Percentiles rank a stretch among this genome's conserved stretches.
Evolutionary conservation across 345 rosid species (phyloP).

Genomic region (Cardamine occulta): DNA sequence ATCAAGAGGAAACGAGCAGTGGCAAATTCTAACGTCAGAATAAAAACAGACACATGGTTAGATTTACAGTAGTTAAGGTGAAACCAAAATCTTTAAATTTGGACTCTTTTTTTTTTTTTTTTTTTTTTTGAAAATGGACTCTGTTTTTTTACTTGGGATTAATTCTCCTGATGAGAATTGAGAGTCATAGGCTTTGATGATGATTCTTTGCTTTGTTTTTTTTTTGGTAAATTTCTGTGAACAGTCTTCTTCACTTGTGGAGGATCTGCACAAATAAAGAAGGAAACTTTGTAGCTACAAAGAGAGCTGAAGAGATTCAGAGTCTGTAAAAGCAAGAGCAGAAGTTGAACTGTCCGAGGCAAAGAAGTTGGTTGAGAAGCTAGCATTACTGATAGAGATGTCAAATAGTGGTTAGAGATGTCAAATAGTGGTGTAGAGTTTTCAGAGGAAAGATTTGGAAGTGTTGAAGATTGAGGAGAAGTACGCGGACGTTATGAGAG

Average conservation of each 20-base stretch:
- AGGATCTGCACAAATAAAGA: conserved; percentile 52
- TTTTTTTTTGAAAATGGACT: no score
- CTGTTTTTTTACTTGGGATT: no score
- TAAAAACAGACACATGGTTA: neutral
- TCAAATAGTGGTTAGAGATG: conserved; percentile 46
- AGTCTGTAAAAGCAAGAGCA: conserved; percentile 48
- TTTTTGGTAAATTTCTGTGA: conserved; percentile 19
- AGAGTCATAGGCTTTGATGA: neutral
- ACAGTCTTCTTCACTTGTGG: conserved; percentile 53
- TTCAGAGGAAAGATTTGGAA: conserved; percentile 39
- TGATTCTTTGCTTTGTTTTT: neutral
- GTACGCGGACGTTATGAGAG: conserved; percentile 56
- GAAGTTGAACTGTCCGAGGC: conserved; percentile 56
- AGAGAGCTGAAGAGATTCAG: conserved; percentile 54
- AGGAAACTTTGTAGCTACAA: conserved; percentile 46
- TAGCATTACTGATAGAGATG: conserved; percentile 50
- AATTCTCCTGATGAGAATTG: neutral
- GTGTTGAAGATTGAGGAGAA: conserved; percentile 32
- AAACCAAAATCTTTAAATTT: neutral
- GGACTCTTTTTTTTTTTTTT: neutral
- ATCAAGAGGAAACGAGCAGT: conserved; percentile 37
- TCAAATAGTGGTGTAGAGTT: conserved; percentile 32
- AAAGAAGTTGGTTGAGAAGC: conserved; percentile 48
- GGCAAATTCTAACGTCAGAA: conserved; percentile 33
- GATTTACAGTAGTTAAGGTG: conserved; percentile 51